Base-by-base conservation (phyloP, 1,284 basidiomycete species). In the Trichosporon inkin region DNA sequence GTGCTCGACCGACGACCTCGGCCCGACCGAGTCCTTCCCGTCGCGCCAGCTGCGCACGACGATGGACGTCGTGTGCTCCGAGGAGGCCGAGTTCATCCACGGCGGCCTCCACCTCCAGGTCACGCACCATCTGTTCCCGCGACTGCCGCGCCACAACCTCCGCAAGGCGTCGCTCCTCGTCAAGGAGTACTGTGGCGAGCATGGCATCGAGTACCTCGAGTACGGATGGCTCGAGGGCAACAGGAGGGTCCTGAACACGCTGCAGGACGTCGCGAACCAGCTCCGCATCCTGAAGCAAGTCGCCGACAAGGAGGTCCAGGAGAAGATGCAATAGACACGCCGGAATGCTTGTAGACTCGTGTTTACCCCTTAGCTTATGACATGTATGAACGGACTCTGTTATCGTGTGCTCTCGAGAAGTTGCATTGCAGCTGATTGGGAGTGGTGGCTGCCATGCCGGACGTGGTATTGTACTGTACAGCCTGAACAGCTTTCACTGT, bases 91-190 rank as follows among this genome's bases (percentile, higher is more conserved):
- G 65, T 97, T 93, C 72, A 79, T 98, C 32, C 95, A 99, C 73
- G 95, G 95, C 28, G 95, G 85, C 86, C 72, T 85, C 22, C 92
- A 99, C 71, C 86, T 98, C 52, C 95, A 99, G 78, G 92, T 98
- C 39, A 92, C 95, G 5, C 95, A 99, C 73, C 96, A 98, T 78
- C 83, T 98, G 61, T 97, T 98, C 81, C 96, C 95, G 8, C 87
- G 96, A 20, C 81, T 98, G 1, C 96, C 96, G 2, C 83, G 96
- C 28, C 95, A 99, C 81, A 95, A 97, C 73, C 83, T 99, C 55
- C 85, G 86, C 38, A 83, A 85, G 60, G 91, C 92, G 0, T 89
- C 88, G 67, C 66, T 85, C 54, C 80, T 95, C 57, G 92, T 94
- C 56, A 90, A 92, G 73, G 85, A 89, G 62, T 97, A 89, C 69